phyloP scores from a whole-genome alignment of 805 yeast genomes.

The Yamadazyma akitaensis region DNA sequence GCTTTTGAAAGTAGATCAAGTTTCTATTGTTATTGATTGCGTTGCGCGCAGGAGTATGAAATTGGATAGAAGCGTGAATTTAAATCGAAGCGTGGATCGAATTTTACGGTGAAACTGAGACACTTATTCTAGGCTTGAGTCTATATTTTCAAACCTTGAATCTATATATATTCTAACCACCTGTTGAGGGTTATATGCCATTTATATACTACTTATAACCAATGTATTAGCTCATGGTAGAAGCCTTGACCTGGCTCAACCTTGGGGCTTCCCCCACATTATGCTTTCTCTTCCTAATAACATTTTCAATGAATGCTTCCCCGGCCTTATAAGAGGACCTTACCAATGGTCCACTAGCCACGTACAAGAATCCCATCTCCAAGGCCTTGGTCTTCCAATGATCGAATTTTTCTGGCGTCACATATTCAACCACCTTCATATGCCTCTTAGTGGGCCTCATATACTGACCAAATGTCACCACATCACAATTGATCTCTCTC shows the following conservation, averaged over 20 bases:
- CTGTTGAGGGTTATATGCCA: background rate
- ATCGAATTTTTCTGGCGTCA: slow-evolving; percentile 91
- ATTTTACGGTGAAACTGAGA: background rate
- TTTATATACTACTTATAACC: background rate
- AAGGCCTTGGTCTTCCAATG: slow-evolving; percentile 86
- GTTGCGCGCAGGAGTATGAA: background rate
- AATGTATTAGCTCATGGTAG: background rate
- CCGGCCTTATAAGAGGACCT: slow-evolving; percentile 98
- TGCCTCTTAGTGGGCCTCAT: slow-evolving; percentile 99
- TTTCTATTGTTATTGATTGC: slow-evolving; percentile 7
- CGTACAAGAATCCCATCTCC: slow-evolving; percentile 88
- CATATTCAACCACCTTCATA: slow-evolving; percentile 95
- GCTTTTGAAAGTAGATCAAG: background rate
- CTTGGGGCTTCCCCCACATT: slow-evolving; percentile 44
- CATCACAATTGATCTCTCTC: slow-evolving; percentile 77
- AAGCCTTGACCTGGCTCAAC: slow-evolving; percentile 18
- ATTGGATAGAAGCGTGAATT: background rate
- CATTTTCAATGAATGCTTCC: slow-evolving; percentile 94
- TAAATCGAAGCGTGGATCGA: background rate
- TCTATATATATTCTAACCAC: background rate
- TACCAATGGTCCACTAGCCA: slow-evolving; percentile 96
- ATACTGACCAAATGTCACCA: slow-evolving; percentile 97
- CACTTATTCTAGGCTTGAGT: background rate
- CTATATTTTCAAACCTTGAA: too few species aligned
- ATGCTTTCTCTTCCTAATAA: slow-evolving; percentile 69